Evolutionary conservation across 2,329 filamentous ascomycete species (phyloP), one percentile per base, ranked within the genome.

Genomic region (Apiospora aurea): DNA sequence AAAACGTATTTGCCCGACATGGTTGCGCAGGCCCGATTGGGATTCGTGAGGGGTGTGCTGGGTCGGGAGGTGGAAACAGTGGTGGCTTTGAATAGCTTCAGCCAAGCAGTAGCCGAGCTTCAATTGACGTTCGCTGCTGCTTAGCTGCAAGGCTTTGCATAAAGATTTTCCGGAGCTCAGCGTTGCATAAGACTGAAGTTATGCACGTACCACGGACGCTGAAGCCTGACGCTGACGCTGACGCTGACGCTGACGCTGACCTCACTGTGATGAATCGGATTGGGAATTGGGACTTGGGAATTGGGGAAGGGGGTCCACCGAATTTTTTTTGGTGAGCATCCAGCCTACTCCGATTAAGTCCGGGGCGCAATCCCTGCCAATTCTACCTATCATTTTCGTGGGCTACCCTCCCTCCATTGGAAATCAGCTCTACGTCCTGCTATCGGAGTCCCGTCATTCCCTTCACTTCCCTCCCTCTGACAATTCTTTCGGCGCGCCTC

Each of bases 1-100:
- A 99, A 99, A 78, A 91, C 94, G 87, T 97, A 98, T 88, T 96
- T 97, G 85, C 89, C 87, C 78, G 95, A 94, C 96, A 98, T 98
- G 76, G 53, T 46, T 51, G 68, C 43, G 41, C 41, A 47, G 24
- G 57, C 57, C 41, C 66, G 10, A 47, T 47, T 68, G 66, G 66
- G 66, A 8, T 64, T 64, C 34, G 24, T 61, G 53, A 61, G 57
- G n/a, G 5, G 34, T 41, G 57, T 64, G 57, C 57, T 77, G 74
- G 73, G 76, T 75, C 74, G 74, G 71, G 16, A 29, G 43, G 67
- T 21, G 14, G 67, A 29, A 68, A 68, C 67, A 29, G 26, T 38
- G 69, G 34, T 44, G 69, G 53, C 51, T 71, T 64, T 71, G 71
- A 68, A 71, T 71, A 71, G 71, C 71, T 71, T 71, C 71, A 68